A percentile compares a stretch with the other conserved stretches of the same genome.
Conservation (phyloP, 1,139 yeast species). For the Oligophagozyma castellii region DNA sequence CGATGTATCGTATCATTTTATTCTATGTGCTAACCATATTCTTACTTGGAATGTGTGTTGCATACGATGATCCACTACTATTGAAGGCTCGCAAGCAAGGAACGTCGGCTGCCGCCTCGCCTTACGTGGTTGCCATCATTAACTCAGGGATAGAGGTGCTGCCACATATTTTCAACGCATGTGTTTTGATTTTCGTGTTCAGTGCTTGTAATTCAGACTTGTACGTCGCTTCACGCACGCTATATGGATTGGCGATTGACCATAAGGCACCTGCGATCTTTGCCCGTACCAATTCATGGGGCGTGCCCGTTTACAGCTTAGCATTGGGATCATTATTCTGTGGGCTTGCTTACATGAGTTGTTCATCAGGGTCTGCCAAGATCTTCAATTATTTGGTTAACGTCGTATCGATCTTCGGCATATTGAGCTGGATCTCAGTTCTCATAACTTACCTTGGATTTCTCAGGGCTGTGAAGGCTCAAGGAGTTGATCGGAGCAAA, state of each 20-base stretch:
- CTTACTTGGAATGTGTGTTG: constrained; percentile 62
- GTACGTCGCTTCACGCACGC: constrained; percentile 56
- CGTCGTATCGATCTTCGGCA: constrained; percentile 58
- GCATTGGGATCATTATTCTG: constrained; percentile 34
- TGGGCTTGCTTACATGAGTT: constrained; percentile 48
- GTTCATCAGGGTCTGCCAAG: constrained; percentile 37
- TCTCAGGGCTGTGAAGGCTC: constrained; percentile 51
- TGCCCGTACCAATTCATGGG: constrained; percentile 45
- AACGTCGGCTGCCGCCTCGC: constrained; percentile 61
- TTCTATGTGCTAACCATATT: constrained; percentile 57
- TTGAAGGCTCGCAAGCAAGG: constrained; percentile 25
- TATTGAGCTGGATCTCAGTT: constrained; percentile 56
- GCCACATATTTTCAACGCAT: constrained; percentile 56
- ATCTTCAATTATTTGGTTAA: constrained; percentile 60
- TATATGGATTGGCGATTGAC: constrained; percentile 48
- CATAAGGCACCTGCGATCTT: constrained; percentile 52
- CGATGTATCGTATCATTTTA: constrained; percentile 61
- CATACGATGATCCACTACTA: constrained; percentile 44
- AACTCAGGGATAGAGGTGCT: constrained; percentile 49
- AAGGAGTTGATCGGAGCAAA: constrained; percentile 35
- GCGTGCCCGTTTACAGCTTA: constrained; percentile 49
- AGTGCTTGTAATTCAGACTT: constrained; percentile 65
- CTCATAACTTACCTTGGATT: constrained; percentile 50
- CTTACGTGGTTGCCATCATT: constrained; percentile 50
- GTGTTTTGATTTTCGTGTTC: constrained; percentile 52